Evolutionary conservation across 2,329 filamentous ascomycete genomes (phyloP).

Genomic region (Ascochyta koolunga): DNA sequence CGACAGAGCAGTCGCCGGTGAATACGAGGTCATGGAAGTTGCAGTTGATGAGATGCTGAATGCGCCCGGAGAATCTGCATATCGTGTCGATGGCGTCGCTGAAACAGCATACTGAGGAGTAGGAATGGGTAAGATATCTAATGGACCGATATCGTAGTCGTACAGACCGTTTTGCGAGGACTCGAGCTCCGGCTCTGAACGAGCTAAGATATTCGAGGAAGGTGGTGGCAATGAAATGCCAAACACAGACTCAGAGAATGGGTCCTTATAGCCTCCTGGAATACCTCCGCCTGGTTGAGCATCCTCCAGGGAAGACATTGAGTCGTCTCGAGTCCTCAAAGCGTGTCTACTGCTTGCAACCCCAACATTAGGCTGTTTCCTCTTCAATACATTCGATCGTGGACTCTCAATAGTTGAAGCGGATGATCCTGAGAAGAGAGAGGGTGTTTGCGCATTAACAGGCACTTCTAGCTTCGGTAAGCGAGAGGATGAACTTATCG

Average conservation of each 20-base stretch:
- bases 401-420: conserved; percentile 55
- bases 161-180: conserved; percentile 30
- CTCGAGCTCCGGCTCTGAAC: conserved; percentile 36
- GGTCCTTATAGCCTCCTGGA: conserved; percentile 46
- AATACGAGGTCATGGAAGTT: conserved; percentile 78
- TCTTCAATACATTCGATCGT: conserved; percentile 50
- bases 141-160: conserved; percentile 60
- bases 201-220: conserved; percentile 40
- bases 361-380: conserved; percentile 54
- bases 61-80: conserved; percentile 73
- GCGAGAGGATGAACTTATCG: conserved; percentile 38
- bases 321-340: conserved; percentile 37
- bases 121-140: conserved; percentile 70
- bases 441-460: conserved; percentile 50
- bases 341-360: conserved; percentile 36
- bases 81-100: conserved; percentile 75
- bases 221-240: conserved; percentile 51
- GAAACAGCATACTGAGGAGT: conserved; percentile 71
- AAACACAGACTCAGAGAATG: conserved; percentile 51
- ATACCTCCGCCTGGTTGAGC: conserved; percentile 31
- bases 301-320: conserved; percentile 46
- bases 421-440: conserved; percentile 57
- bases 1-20: conserved; percentile 64
- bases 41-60: conserved; percentile 81
- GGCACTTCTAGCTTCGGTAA: conserved; percentile 46